These are phyloP conservation scores for Rhynchosporium agropyri DNA, from an alignment of 2,329 filamentous ascomycete genomes.

Conservation along the genomic window DNA sequence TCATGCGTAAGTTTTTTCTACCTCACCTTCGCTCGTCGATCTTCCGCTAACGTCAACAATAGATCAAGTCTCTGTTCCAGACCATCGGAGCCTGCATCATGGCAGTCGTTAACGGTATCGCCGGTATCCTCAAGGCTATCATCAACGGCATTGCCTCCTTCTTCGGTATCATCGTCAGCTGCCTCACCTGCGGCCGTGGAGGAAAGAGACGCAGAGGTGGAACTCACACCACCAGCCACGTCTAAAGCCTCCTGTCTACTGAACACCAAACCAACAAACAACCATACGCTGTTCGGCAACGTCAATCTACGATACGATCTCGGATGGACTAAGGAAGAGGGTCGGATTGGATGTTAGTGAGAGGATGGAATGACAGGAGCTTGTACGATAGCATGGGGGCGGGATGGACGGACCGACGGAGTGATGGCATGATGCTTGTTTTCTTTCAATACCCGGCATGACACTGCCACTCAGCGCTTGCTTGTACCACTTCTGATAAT, in stretches of 20 bases:
- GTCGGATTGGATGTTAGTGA: neutral
- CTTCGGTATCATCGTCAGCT: slow-evolving; percentile 44
- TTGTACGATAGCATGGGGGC: slow-evolving; percentile 12
- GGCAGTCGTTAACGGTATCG: slow-evolving; percentile 58
- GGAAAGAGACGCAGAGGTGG: slow-evolving; percentile 36
- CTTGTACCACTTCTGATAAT: slow-evolving; percentile 14
- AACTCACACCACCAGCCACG: slow-evolving; percentile 28
- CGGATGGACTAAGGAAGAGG: neutral
- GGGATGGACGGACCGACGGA: neutral
- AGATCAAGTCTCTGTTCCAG: slow-evolving; percentile 41
- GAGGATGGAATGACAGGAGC: neutral
- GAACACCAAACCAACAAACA: neutral
- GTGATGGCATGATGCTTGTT: slow-evolving; percentile 13
- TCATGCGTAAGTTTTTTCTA: slow-evolving; percentile 40
- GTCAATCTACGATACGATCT: neutral
- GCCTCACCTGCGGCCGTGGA: slow-evolving; percentile 43
- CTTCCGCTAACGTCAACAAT: slow-evolving; percentile 23
- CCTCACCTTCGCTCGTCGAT: neutral
- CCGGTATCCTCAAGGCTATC: slow-evolving; percentile 41
- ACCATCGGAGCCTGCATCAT: slow-evolving; percentile 44
- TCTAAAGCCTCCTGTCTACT: slow-evolving; percentile 26
- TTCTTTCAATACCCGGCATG: slow-evolving; percentile 25
- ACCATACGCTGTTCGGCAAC: neutral
- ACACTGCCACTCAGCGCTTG: slow-evolving; percentile 18
- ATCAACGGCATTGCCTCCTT: slow-evolving; percentile 41